Conservation (phyloP, 2,329 filamentous ascomycete species). For the Calonectria naviculata region DNA sequence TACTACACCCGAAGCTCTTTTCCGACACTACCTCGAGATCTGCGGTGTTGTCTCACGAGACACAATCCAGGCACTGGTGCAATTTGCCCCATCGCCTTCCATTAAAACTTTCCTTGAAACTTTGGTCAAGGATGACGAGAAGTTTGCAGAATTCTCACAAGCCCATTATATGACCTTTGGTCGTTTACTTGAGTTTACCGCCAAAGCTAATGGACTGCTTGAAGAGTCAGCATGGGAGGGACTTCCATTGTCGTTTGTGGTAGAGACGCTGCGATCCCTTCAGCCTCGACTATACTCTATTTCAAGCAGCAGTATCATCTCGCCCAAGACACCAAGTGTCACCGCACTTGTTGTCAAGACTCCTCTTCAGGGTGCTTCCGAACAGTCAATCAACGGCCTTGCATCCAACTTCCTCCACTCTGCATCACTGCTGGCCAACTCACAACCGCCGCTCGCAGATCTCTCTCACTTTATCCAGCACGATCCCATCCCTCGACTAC, state of each 20-base stretch:
- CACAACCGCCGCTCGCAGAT: neutral
- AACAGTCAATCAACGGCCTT: slow-evolving; percentile 28
- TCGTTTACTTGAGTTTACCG: slow-evolving; percentile 33
- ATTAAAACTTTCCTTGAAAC: slow-evolving; percentile 37
- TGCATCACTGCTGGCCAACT: slow-evolving; percentile 13
- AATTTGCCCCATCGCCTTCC: slow-evolving; percentile 64
- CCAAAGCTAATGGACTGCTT: neutral
- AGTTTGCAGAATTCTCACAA: slow-evolving; percentile 27
- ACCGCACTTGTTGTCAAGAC: slow-evolving; percentile 33
- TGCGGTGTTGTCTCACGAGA: slow-evolving; percentile 50
- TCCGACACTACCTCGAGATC: slow-evolving; percentile 59
- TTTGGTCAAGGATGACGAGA: slow-evolving; percentile 31
- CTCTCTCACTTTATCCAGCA: slow-evolving; percentile 14
- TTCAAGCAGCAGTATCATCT: slow-evolving; percentile 61
- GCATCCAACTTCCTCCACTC: slow-evolving; percentile 40
- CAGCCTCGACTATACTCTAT: slow-evolving; percentile 70
- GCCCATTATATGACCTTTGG: slow-evolving; percentile 40
- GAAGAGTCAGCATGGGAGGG: slow-evolving; percentile 26
- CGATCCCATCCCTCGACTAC: slow-evolving; percentile 35
- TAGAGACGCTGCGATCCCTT: slow-evolving; percentile 63
- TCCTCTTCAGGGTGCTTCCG: slow-evolving; percentile 15
- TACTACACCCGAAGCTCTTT: slow-evolving; percentile 50
- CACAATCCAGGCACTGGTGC: slow-evolving; percentile 46
- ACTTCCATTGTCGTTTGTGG: slow-evolving; percentile 59
- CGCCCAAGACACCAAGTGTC: slow-evolving; percentile 34